Percentiles rank a stretch among this genome's conserved stretches.
These are phyloP conservation scores for Salmacisia buchloeana DNA, from an alignment of 1,284 basidiomycete species.

Conservation along the genomic window DNA sequence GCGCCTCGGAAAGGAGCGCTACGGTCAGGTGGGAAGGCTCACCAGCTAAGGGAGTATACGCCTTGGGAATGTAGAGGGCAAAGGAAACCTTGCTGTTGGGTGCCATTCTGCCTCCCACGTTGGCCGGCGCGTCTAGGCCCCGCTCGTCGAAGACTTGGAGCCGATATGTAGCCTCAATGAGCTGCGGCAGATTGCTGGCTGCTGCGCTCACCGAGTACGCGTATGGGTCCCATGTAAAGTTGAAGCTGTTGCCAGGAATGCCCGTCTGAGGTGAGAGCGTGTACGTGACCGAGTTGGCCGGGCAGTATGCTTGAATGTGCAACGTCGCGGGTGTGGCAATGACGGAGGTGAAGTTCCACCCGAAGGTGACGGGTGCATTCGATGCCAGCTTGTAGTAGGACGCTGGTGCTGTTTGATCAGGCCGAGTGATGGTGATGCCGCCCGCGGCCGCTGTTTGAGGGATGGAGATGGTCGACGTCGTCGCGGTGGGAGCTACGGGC, in stretches of 20 bases:
- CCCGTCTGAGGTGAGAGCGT: slow-evolving; percentile 33
- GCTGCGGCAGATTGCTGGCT: slow-evolving; percentile 27
- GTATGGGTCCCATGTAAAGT: slow-evolving; percentile 44
- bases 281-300: slow-evolving; percentile 43
- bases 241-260: slow-evolving; percentile 37
- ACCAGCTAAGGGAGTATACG: slow-evolving; percentile 43
- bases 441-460: slow-evolving; percentile 35
- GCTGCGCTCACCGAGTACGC: slow-evolving; percentile 35
- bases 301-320: slow-evolving; percentile 43
- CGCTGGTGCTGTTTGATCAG: slow-evolving; percentile 38
- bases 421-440: slow-evolving; percentile 45
- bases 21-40: slow-evolving; percentile 9
- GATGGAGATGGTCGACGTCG: slow-evolving; percentile 20
- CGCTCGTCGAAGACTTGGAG: slow-evolving; percentile 45
- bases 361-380: slow-evolving; percentile 44
- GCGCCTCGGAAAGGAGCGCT: not conserved
- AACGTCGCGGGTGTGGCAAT: slow-evolving; percentile 31
- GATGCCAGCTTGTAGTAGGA: slow-evolving; percentile 49
- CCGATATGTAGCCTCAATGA: slow-evolving; percentile 44
- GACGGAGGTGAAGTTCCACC: slow-evolving; percentile 48
- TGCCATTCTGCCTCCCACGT: slow-evolving; percentile 33
- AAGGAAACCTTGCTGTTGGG: slow-evolving; percentile 45
- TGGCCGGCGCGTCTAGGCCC: slow-evolving; percentile 20
- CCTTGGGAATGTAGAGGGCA: slow-evolving; percentile 46
- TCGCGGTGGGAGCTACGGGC: not conserved